Evolutionary conservation across 768 basidiomycete species (phyloP).

Genomic region (Phylloporus rhodoxanthus): DNA sequence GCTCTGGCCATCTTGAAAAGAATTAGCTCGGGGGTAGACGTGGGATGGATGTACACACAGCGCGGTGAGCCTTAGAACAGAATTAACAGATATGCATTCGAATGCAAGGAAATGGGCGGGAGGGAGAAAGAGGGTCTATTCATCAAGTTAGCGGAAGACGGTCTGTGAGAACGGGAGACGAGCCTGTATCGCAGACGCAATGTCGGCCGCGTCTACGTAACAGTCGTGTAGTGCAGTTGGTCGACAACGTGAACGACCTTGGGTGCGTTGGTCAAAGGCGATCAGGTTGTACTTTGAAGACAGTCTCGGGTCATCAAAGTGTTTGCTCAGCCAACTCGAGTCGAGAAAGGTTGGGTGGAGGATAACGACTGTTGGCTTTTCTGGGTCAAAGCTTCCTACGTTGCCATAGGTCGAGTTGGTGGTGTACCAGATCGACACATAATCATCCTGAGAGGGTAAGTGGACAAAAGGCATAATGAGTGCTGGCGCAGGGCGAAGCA

Average conservation of each 20-base stretch:
- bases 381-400: slow-evolving; percentile 60
- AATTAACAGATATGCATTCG: slow-evolving; percentile 52
- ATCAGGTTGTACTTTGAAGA: slow-evolving; percentile 58
- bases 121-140: slow-evolving; percentile 56
- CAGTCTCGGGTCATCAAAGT: slow-evolving; percentile 63
- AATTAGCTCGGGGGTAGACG: slow-evolving; percentile 4
- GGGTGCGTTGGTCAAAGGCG: slow-evolving; percentile 65
- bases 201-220: slow-evolving; percentile 76
- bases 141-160: background rate
- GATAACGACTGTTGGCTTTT: slow-evolving; percentile 61
- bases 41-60: slow-evolving; percentile 43
- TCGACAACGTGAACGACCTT: slow-evolving; percentile 51
- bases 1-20: slow-evolving; percentile 58
- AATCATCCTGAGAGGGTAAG: slow-evolving; percentile 55
- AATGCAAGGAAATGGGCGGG: slow-evolving; percentile 67
- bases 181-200: slow-evolving; percentile 62
- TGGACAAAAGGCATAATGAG: slow-evolving; percentile 63
- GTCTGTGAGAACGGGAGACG: slow-evolving; percentile 16
- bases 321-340: slow-evolving; percentile 59
- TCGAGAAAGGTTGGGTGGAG: slow-evolving; percentile 66
- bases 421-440: slow-evolving; percentile 65
- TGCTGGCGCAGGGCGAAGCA: slow-evolving; percentile 31
- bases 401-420: slow-evolving; percentile 57
- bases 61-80: slow-evolving; percentile 57
- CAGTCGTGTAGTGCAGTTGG: slow-evolving; percentile 57